A percentile compares a stretch with the other conserved stretches of the same genome.
Conservation (phyloP, 495 filamentous ascomycete species). For the Trichoderma erinaceum region DNA sequence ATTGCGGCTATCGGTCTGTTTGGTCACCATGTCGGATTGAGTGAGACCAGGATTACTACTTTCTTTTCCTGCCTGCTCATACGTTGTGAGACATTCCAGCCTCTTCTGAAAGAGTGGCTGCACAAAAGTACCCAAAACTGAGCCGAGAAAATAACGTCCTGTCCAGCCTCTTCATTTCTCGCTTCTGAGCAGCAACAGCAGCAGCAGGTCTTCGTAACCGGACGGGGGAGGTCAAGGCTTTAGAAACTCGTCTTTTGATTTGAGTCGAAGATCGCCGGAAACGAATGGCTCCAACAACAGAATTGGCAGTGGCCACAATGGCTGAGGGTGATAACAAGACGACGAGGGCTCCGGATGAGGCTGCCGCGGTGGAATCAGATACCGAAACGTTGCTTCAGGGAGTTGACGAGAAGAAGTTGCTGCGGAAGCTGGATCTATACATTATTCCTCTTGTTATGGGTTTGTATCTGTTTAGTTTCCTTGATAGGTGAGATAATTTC, state of each 20-base stretch:
- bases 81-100: too few relatives aligned
- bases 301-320: too few relatives aligned
- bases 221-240: too few relatives aligned
- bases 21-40: too few relatives aligned
- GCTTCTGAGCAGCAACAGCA: not conserved
- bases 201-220: too few relatives aligned
- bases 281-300: not conserved
- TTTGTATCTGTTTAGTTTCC: slow-evolving; percentile 37
- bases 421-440: slow-evolving; percentile 34
- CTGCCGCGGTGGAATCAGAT: not conserved
- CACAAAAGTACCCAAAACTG: not conserved
- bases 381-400: slow-evolving; percentile 3
- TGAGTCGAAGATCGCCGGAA: not conserved
- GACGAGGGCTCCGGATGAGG: not conserved
- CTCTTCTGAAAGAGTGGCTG: not conserved
- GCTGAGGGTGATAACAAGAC: not conserved
- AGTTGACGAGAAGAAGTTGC: slow-evolving; percentile 27
- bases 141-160: not conserved
- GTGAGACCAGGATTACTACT: too few relatives aligned
- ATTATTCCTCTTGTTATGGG: slow-evolving; percentile 36
- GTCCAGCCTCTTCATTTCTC: not conserved
- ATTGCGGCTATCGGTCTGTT: not conserved
- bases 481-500: slow-evolving; percentile 27
- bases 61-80: too few relatives aligned
- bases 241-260: not conserved